Conservation (phyloP, 805 yeast species). For the Lachancea sp. region DNA sequence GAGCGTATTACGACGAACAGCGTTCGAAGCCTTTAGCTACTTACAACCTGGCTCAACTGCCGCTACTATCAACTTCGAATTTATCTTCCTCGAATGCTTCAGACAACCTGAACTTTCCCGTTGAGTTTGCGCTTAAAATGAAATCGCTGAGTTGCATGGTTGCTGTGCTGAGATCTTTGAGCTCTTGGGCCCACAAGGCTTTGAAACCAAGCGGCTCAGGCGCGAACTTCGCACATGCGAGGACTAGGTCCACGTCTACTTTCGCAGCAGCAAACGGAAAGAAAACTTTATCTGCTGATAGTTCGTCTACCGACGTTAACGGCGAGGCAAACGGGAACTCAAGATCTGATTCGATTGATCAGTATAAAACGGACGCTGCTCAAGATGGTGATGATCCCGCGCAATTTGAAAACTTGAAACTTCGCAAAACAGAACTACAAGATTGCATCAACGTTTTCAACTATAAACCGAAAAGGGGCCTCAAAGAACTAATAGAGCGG, state of each 20-base stretch:
- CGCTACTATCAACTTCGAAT: slow-evolving; percentile 66
- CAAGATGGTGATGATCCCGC: slow-evolving; percentile 60
- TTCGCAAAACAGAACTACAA: slow-evolving; percentile 70
- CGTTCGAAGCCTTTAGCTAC: slow-evolving; percentile 56
- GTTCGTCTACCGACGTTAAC: slow-evolving; percentile 7
- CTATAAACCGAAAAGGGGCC: slow-evolving; percentile 77
- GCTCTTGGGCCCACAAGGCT: slow-evolving; percentile 80
- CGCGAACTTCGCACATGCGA: not conserved
- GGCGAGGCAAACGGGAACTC: slow-evolving; percentile 9
- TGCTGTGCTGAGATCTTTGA: slow-evolving; percentile 70
- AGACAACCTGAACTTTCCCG: slow-evolving; percentile 44
- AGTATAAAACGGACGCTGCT: slow-evolving; percentile 12
- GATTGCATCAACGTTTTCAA: slow-evolving; percentile 78
- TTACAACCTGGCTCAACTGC: slow-evolving; percentile 66
- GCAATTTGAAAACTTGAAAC: slow-evolving; percentile 80
- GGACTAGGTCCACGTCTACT: slow-evolving; percentile 6
- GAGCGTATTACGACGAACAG: slow-evolving; percentile 47
- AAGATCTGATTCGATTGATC: slow-evolving; percentile 8
- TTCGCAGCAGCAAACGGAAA: slow-evolving; percentile 4
- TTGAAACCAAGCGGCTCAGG: slow-evolving; percentile 27
- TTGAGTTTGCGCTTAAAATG: slow-evolving; percentile 80
- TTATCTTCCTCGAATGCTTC: slow-evolving; percentile 35
- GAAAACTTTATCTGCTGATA: slow-evolving; percentile 8
- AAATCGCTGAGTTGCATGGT: slow-evolving; percentile 74
- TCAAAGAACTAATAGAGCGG: slow-evolving; percentile 51